Conservation (phyloP, 352 stramenopile species). For the Pythium sukuiense region DNA sequence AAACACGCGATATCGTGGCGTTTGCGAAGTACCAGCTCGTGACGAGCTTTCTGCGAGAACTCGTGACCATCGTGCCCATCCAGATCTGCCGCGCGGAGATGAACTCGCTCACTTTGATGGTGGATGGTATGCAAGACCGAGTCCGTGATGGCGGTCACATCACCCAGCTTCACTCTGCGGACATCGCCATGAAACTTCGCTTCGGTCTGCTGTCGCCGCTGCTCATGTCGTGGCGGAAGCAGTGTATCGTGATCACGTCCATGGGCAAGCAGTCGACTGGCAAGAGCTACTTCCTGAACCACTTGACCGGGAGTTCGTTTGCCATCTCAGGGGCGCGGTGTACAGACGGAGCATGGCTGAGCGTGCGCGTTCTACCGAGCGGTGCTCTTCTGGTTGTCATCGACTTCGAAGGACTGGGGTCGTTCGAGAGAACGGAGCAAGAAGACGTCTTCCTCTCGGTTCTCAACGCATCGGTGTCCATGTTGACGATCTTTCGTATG, state of each 20-base stretch:
- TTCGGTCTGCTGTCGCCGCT: constrained; percentile 36
- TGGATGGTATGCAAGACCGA: too few species aligned
- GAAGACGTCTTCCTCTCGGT: constrained; percentile 78
- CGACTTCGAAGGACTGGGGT: constrained; percentile 77
- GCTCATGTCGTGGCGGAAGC: constrained; percentile 37
- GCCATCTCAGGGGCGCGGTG: constrained; percentile 61
- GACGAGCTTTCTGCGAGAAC: constrained; percentile 33
- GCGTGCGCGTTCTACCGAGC: constrained; percentile 36
- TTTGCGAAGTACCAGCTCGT: constrained; percentile 1
- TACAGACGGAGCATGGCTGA: constrained; percentile 72
- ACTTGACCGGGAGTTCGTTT: constrained; percentile 75
- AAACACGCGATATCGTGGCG: too few species aligned
- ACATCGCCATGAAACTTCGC: constrained; percentile 14
- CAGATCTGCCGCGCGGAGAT: constrained; percentile 69
- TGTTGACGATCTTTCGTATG: constrained; percentile 78
- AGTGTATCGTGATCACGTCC: constrained; percentile 53
- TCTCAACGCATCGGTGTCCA: constrained; percentile 66
- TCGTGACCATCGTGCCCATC: constrained; percentile 70
- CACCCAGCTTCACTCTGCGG: constrained; percentile 1
- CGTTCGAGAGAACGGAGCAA: constrained; percentile 72
- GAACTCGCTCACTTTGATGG: constrained; percentile 57
- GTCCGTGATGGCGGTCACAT: too few species aligned
- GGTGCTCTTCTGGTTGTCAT: constrained; percentile 64
- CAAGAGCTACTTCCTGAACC: constrained; percentile 79
- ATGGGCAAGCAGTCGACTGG: constrained; percentile 79